Evolutionary conservation across 2,329 filamentous ascomycete genomes (phyloP), one percentile per base, ranked within the genome.

Genomic region (Penicillium rolfsii): DNA sequence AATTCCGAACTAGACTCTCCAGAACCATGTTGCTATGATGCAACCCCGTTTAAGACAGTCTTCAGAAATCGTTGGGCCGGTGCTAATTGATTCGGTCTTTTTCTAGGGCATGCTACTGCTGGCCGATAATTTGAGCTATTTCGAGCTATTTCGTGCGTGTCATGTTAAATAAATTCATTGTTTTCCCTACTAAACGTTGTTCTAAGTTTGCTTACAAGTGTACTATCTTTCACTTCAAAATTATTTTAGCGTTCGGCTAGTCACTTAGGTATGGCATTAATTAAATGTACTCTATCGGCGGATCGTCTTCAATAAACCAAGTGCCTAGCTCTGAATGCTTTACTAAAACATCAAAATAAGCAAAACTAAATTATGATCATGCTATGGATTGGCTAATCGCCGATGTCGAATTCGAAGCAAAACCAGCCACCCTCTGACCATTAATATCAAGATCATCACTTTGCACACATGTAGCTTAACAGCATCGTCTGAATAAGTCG

Each of bases 401-500:
- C 9, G 9, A 33, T 33, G 9, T 8, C 6, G 9, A 33, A 6
- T 33, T 33, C 30, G 7, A 33, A 8, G 30, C 30, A 33, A 33
- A 33, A 33, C 30, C 7, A 8, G 30, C 30, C 30, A 33, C 6
- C 30, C 30, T 33, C 30, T 33, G 9, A 33, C 30, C 30, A 8
- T 8, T 33, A 33, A 8, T 6, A 33, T 33, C 16, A 22, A 22
- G 19, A 22, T 22, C 16, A 38, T 38, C 35, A 50, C 46, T 11
- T 22, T 50, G 22, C 12, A 50, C 48, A 35, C 48, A 28, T 28
- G 48, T 11, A 50, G 16, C 35, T 16, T 16, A 50, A 50, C 48
- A 50, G 6, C 16, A 35, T 50, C 16, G 48, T 12, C 48, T 22
- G n/a, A 50, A 50, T 7, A 35, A 52, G 57, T 55, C n/a, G 57